Conservation (phyloP, 768 basidiomycete genomes). For the Tulasnella sp. region DNA sequence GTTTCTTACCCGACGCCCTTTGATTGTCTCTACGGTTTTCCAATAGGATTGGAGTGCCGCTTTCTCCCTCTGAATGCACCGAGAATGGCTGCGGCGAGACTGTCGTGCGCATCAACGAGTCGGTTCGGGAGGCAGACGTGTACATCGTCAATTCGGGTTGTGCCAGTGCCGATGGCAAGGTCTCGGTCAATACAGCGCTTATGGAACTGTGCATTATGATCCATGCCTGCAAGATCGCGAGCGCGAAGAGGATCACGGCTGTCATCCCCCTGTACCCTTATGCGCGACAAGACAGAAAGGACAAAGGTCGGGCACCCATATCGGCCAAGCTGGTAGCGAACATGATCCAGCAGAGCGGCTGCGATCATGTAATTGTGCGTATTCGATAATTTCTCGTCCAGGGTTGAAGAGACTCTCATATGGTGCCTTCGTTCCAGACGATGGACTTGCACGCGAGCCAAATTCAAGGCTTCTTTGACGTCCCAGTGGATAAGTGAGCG, state of each 20-base stretch:
- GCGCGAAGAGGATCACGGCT: slow-evolving; percentile 95
- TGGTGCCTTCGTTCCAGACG: slow-evolving; percentile 41
- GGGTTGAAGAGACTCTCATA: neutral
- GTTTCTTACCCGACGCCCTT: neutral
- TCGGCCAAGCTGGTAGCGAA: slow-evolving; percentile 98
- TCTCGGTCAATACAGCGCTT: slow-evolving; percentile 68
- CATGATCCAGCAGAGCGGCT: slow-evolving; percentile 85
- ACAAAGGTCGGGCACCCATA: slow-evolving; percentile 96
- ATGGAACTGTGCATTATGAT: slow-evolving; percentile 99
- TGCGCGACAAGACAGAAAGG: slow-evolving; percentile 96
- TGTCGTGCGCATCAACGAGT: slow-evolving; percentile 82
- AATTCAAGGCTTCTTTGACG: slow-evolving; percentile 99
- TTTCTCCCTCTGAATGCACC: slow-evolving; percentile 79
- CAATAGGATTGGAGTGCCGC: slow-evolving; percentile 75
- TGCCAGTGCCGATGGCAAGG: slow-evolving; percentile 35
- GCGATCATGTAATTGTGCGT: slow-evolving; percentile 87
- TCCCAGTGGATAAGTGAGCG: slow-evolving; percentile 95
- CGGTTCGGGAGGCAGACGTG: slow-evolving; percentile 95
- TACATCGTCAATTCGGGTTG: slow-evolving; percentile 96
- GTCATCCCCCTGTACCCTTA: slow-evolving; percentile 96
- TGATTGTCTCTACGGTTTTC: slow-evolving; percentile 5
- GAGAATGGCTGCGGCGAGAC: slow-evolving; percentile 88
- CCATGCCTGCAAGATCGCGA: slow-evolving; percentile 99
- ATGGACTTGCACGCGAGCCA: slow-evolving; percentile 99
- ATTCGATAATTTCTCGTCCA: neutral